Percentiles rank a stretch among this genome's conserved stretches.
Conservation (phyloP, 495 filamentous ascomycete species). For the Neurospora sp. region DNA sequence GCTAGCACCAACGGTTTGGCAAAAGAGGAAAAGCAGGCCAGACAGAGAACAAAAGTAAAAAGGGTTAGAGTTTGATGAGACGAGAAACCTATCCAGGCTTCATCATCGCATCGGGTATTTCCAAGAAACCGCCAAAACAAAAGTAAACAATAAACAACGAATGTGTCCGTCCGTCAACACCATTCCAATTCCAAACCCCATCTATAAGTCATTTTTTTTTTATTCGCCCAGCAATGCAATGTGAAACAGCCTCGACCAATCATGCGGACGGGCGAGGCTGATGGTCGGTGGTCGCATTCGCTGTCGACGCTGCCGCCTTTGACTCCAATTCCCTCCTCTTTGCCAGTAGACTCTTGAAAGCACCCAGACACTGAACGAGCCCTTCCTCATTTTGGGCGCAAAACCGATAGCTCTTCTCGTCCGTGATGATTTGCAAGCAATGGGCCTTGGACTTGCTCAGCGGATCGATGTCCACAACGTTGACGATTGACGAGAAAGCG, state of each 20-base stretch:
- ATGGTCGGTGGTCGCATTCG: constrained; percentile 7
- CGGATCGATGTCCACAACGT: constrained; percentile 87
- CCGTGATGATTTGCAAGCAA: constrained; percentile 90
- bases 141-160: neutral
- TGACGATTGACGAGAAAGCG: constrained; percentile 68
- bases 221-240: neutral
- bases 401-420: constrained; percentile 86
- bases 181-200: neutral
- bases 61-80: neutral
- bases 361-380: constrained; percentile 75
- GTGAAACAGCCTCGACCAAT: neutral
- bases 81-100: neutral
- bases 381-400: constrained; percentile 74
- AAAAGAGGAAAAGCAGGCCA: neutral
- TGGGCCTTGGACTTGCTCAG: constrained; percentile 71
- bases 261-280: neutral
- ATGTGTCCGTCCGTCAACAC: neutral
- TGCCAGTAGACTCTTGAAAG: constrained; percentile 77
- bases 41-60: neutral
- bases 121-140: neutral
- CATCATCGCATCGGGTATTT: neutral
- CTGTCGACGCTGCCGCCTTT: constrained; percentile 20
- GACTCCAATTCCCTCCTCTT: constrained; percentile 51
- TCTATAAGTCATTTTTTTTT: neutral
- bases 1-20: neutral